Evolutionary conservation across 108 stramenopile species (phyloP).

Genomic region (Skeletonema menzelii): DNA sequence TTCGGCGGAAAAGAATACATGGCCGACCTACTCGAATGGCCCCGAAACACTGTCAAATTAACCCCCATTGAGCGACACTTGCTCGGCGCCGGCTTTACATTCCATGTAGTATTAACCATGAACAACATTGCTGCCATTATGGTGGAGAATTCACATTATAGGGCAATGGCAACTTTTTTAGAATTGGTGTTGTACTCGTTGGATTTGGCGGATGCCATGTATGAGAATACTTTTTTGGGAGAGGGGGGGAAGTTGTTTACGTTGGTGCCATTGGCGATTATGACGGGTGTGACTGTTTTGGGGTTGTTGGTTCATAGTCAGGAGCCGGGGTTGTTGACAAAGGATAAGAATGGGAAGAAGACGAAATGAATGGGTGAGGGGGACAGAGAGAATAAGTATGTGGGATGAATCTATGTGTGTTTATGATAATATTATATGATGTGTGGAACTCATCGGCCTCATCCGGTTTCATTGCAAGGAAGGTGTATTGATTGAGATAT

Average conservation of each 20-base stretch:
- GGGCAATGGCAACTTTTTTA: constrained; percentile 26
- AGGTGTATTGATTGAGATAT: no score
- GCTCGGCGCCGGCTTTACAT: constrained; percentile 14
- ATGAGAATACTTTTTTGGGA: constrained; percentile 12
- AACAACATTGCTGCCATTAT: constrained; percentile 27
- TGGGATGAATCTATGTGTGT: no score
- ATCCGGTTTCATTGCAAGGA: no score
- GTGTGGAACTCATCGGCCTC: no score
- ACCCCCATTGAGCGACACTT: constrained; percentile 28
- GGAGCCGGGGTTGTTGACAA: constrained; percentile 49
- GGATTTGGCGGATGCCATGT: constrained; percentile 20
- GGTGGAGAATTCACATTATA: constrained; percentile 31
- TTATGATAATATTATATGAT: no score
- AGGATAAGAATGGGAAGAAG: constrained; percentile 29
- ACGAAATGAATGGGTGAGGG: background rate
- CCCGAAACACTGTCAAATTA: constrained; percentile 1
- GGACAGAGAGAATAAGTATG: no score
- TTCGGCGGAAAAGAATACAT: constrained; percentile 5
- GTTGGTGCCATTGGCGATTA: background rate
- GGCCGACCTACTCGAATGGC: constrained; percentile 13
- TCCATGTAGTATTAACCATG: constrained; percentile 19
- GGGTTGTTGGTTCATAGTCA: constrained; percentile 30
- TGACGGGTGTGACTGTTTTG: background rate
- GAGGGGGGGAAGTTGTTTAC: constrained; percentile 2
- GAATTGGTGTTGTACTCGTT: constrained; percentile 23